Percentiles rank a stretch among this genome's conserved stretches.
These are phyloP conservation scores for Aureobasidium musti DNA, from an alignment of 2,329 filamentous ascomycete species.

Conservation along the genomic window DNA sequence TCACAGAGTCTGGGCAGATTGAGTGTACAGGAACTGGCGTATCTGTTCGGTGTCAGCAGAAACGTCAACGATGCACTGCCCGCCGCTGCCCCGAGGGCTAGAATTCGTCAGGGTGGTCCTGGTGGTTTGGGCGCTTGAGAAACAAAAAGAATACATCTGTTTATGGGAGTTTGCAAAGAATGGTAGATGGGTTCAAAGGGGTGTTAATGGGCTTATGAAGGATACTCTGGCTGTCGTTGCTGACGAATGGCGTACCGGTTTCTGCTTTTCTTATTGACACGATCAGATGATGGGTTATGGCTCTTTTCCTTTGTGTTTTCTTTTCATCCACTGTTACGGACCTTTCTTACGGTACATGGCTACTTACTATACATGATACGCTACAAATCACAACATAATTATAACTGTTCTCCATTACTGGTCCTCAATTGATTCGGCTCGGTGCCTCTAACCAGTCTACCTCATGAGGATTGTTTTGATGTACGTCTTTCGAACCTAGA, in stretches of 20 bases:
- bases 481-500: too few relatives aligned
- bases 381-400: not conserved
- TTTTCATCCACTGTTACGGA: not conserved
- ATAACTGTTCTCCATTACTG: too few relatives aligned
- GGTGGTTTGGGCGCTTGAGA: slow-evolving; percentile 16
- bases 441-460: too few relatives aligned
- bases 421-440: too few relatives aligned
- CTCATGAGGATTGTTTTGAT: too few relatives aligned
- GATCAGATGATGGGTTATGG: not conserved
- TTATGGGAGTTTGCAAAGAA: not conserved
- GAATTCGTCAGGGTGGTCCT: slow-evolving; percentile 13
- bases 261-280: not conserved
- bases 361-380: not conserved
- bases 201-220: not conserved
- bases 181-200: not conserved
- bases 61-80: slow-evolving; percentile 4
- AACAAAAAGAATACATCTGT: not conserved
- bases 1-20: slow-evolving; percentile 67
- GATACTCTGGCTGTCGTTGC: not conserved
- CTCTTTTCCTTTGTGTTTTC: not conserved
- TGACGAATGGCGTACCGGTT: not conserved
- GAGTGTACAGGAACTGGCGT: slow-evolving; percentile 66
- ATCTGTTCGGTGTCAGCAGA: slow-evolving; percentile 59
- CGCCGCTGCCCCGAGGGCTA: not conserved
- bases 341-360: not conserved